These are phyloP conservation scores for Curvularia verruculosa DNA, from an alignment of 2,329 filamentous ascomycete species.

Conservation along the genomic window DNA sequence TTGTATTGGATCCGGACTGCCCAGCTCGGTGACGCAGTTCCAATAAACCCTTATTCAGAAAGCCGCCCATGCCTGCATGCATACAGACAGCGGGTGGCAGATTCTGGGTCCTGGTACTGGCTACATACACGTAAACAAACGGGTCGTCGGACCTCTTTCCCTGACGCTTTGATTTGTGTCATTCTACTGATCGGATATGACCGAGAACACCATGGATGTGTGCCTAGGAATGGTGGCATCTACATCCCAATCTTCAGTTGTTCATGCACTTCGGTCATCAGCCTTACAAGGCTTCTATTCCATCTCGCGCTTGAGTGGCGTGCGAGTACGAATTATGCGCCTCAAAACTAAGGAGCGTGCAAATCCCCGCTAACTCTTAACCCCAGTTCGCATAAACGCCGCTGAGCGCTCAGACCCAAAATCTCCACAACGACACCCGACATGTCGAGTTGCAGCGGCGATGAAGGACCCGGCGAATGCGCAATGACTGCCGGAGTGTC, in stretches of 20 bases:
- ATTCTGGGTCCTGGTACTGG: background rate
- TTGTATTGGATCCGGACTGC: constrained; percentile 1
- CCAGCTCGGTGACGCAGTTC: background rate
- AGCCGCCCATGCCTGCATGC: background rate
- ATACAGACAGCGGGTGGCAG: background rate
- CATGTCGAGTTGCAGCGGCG: background rate
- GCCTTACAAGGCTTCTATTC: constrained; percentile 15
- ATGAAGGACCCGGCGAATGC: background rate
- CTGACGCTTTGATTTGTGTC: constrained; percentile 12
- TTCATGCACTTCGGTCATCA: constrained; percentile 13
- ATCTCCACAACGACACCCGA: constrained; percentile 4
- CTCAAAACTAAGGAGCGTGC: constrained; percentile 8
- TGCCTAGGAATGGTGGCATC: constrained; percentile 5
- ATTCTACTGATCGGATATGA: constrained; percentile 8
- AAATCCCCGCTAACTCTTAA: constrained; percentile 11
- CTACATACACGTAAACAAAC: constrained; percentile 3
- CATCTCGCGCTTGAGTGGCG: constrained; percentile 12
- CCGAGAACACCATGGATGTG: constrained; percentile 2
- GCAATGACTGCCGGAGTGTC: constrained; percentile 4
- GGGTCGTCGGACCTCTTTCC: constrained; percentile 9
- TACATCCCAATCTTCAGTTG: background rate
- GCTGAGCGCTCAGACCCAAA: constrained; percentile 5
- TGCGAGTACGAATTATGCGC: constrained; percentile 12
- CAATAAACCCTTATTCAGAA: background rate
- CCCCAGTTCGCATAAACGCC: constrained; percentile 14